Conservation (phyloP, 306 rosid species). For the Rubus idaeus region DNA sequence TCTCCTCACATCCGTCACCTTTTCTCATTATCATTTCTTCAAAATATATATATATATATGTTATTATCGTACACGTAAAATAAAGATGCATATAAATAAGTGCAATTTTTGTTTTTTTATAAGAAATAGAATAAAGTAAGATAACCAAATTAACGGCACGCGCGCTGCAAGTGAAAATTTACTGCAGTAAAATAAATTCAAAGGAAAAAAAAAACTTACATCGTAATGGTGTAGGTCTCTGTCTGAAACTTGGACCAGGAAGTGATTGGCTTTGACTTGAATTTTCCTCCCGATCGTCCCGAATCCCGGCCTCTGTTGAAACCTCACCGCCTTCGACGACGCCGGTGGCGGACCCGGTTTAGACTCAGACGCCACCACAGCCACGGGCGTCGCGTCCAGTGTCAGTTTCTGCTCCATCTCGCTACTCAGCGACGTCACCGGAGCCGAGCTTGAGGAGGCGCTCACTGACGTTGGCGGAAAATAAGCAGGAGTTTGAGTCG, state of each 20-base stretch:
- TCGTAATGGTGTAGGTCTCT: conserved; percentile 53
- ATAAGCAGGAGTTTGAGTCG: not conserved
- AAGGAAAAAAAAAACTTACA: conserved; percentile 32
- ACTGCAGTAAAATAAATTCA: no score
- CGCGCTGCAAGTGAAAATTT: no score
- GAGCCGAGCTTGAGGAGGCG: not conserved
- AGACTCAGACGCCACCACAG: not conserved
- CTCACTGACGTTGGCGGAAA: not conserved
- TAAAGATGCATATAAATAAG: no score
- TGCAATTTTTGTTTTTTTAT: no score
- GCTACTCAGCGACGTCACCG: not conserved
- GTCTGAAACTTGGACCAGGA: conserved; percentile 36
- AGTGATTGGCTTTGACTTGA: conserved; percentile 60
- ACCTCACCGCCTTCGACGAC: conserved; percentile 35
- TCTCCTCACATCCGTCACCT: no score
- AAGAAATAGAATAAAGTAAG: no score
- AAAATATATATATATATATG: no score
- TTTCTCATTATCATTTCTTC: no score
- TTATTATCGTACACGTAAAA: no score
- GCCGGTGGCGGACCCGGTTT: conserved; percentile 25
- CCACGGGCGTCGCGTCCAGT: conserved; percentile 21
- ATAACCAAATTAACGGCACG: no score
- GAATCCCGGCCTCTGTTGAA: conserved; percentile 44
- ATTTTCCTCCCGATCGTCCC: conserved; percentile 34
- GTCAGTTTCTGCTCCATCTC: conserved; percentile 26